Conservation (phyloP, 225 moss, liverwort and hornwort genomes). For the Straminergon stramineum region DNA sequence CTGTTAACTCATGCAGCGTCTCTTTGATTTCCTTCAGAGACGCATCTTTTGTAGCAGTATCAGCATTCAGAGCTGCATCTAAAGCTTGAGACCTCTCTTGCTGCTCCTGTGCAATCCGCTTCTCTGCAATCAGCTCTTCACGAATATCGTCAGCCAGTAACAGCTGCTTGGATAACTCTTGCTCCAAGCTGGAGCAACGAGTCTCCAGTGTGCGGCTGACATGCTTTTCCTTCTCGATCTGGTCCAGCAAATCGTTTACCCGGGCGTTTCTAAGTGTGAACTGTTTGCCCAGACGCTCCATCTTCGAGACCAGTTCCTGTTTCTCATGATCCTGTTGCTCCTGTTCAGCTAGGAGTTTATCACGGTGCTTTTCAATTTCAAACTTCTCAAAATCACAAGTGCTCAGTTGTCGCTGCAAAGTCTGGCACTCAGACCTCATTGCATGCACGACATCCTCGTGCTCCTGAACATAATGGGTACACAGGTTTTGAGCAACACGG, state of each 20-base stretch:
- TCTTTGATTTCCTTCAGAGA: constrained; percentile 29
- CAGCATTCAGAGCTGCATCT: constrained; percentile 28
- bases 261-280: constrained; percentile 10
- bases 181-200: constrained; percentile 29
- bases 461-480: background rate
- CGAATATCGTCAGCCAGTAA: constrained; percentile 17
- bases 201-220: constrained; percentile 32
- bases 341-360: constrained; percentile 15
- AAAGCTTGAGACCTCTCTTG: constrained; percentile 21
- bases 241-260: constrained; percentile 16
- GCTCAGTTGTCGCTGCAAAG: constrained; percentile 35
- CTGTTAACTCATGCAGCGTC: constrained; percentile 9
- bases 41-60: constrained; percentile 26
- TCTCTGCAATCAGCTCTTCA: constrained; percentile 26
- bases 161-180: constrained; percentile 32
- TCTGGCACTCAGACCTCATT: constrained; percentile 43
- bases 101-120: constrained; percentile 25
- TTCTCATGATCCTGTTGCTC: constrained; percentile 27
- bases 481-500: background rate
- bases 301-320: constrained; percentile 24
- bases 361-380: constrained; percentile 30
- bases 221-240: constrained; percentile 33
- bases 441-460: constrained; percentile 39
- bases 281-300: constrained; percentile 25
- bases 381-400: constrained; percentile 29